phyloP scores from a whole-genome alignment of 768 basidiomycete genomes.

The Suillus paluster region DNA sequence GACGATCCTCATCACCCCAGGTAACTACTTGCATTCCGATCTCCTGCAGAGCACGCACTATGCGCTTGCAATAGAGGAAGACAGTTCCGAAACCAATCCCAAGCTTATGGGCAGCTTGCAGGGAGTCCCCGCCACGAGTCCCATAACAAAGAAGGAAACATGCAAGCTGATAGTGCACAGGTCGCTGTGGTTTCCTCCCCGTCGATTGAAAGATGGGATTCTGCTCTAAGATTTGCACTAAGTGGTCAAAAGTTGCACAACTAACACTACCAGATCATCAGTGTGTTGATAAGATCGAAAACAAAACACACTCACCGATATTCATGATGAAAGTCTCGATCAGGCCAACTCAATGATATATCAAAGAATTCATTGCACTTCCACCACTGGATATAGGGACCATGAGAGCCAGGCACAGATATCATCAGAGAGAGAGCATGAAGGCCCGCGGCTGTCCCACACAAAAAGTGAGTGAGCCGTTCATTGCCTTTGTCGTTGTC shows the following conservation, averaged over 20 bases:
- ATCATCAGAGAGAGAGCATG: neutral
- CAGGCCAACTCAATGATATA: conserved; percentile 6
- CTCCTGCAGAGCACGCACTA: conserved; percentile 22
- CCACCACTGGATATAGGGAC: conserved; percentile 1
- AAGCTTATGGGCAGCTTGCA: conserved; percentile 18
- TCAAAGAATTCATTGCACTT: conserved; percentile 4
- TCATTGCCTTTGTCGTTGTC: neutral
- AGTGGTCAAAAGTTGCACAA: conserved; percentile 13
- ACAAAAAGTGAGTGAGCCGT: neutral
- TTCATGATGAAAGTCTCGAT: neutral
- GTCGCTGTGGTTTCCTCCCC: conserved; percentile 22
- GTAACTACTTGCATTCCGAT: conserved; percentile 15
- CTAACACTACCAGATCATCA: conserved; percentile 6
- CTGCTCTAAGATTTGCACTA: conserved; percentile 12
- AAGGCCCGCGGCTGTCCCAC: neutral
- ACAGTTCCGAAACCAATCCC: conserved; percentile 27
- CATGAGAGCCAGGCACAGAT: neutral
- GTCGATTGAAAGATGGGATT: conserved; percentile 23
- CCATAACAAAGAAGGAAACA: conserved; percentile 27
- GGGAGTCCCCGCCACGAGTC: conserved; percentile 16
- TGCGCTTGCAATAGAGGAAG: conserved; percentile 21
- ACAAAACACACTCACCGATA: neutral
- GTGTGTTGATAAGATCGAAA: neutral
- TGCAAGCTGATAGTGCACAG: conserved; percentile 25
- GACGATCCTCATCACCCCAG: conserved; percentile 19